Base-by-base conservation (phyloP, 2,329 filamentous ascomycete species). In the Chaetomium globosum region DNA sequence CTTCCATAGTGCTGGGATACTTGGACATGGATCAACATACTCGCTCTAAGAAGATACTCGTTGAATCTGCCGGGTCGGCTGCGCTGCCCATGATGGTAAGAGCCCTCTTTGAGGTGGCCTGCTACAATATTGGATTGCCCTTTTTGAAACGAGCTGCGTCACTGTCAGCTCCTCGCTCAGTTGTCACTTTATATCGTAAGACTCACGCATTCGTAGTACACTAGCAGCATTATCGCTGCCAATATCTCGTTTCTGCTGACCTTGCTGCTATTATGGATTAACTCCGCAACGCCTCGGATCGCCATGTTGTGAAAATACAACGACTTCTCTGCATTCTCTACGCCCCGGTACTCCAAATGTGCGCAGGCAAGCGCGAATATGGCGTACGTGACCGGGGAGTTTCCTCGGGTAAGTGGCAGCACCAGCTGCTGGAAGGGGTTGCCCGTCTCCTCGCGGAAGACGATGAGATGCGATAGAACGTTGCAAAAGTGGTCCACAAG, bases 311-410 rank as follows among this genome's bases (percentile, higher is more conserved):
- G 86, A 67, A 87, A 87, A 66, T 81, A 81, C 1, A 87, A 75
- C 43, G 85, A 86, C 69, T 82, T 83, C 69, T 88, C 84, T 23
- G 77, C 74, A 26, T 81, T 82, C 30, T 81, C 76, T 6, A 85
- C 77, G 1, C 83, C 84, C 30, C 84, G 78, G 57, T 85, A 92
- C 69, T 94, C 90, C 65, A 96, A 80, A 74, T 97, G 95, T 65
- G 93, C 94, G 64, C 90, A 91, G 0, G 92, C 87, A 8, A 97
- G 80, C 0, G 93, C 92, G 65, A 91, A 93, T 66, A 97, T 89
- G 10, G 93, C 92, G 73, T 95, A 92, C 75, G 91, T 90, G 4
- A 97, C 82, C 1, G 85, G 82, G 0, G 79, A 78, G 71, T 84
- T 86, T 52, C 74, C 78, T 57, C 82, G 79, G 2, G 84, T 85